Evolutionary conservation across 2,329 filamentous ascomycete species (phyloP), one percentile per base, ranked within the genome.

Genomic region (Cadophora luteo-olivacea): DNA sequence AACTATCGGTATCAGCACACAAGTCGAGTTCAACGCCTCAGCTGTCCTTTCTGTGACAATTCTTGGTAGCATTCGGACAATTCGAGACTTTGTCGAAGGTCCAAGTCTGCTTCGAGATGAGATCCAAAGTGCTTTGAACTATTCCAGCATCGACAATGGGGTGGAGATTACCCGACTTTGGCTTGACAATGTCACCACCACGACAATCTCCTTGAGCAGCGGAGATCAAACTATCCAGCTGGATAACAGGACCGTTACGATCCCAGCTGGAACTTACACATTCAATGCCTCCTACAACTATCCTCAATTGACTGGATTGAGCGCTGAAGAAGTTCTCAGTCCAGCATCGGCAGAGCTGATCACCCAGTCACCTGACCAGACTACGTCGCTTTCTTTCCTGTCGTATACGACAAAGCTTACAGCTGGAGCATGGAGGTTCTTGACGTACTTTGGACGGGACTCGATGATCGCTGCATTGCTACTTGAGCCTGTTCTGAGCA

Each of bases 391-490:
- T 0, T 86, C 87, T 0, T 91, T 91, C 77, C 79, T 91, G 4
- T 90, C 89, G 0, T 91, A 90, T 71, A 85, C 82, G 0, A 80
- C 87, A 38, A 91, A 91, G 71, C 80, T 91, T 0, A 80, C 89
- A 1, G 88, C 89, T 1, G 88, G 88, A 12, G 87, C 86, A 4
- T 91, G 88, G 89, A 80, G 87, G 1, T 91, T 90, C 72, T 77
- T 91, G 55, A 91, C 88, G 0, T 91, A 91, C 73, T 91, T 91
- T 77, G 88, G 88, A 0, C 83, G 88, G 12, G 88, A 91, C 73
- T 88, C 84, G 69, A 88, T 90, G 82, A 88, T 91, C 49, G 82
- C 86, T 0, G 80, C 85, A 16, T 81, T 91, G 0, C 79, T 91
- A 0, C 79, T 90, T 36, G 83, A 88, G 67, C 83, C 86, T 0